Evolutionary conservation across 768 basidiomycete species (phyloP), one percentile per base, ranked within the genome.

Genomic region (Lyophyllum atratum): DNA sequence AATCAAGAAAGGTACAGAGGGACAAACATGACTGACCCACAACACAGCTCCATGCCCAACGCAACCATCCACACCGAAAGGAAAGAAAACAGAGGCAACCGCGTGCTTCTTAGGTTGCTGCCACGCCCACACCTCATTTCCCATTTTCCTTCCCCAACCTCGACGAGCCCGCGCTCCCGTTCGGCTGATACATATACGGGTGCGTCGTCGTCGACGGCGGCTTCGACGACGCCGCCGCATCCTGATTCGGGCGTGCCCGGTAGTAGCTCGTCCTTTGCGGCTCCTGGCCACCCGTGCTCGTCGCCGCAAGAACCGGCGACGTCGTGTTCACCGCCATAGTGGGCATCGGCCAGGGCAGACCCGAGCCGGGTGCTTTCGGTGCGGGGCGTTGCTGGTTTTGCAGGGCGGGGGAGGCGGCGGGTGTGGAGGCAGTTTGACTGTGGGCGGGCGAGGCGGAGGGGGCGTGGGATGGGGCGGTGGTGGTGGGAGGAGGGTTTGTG

Each of bases 321-420:
- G 81, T 66, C 2, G 84, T 83, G 44, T 79, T 78, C 10, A 79
- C 84, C 1, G 88, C 87, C 28, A 89, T 80, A 1, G 85, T 87
- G 1, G 88, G 87, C 86, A 89, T 88, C 6, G 88, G 86, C 80
- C 85, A 90, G 4, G 86, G 85, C 48, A 85, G 44, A 56, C 60
- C 54, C 40, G 64, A 61, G 29, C 59, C 5, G 28, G 61, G 2
- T 49, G 72, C 65, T 12, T 74, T 70, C 1, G 59, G 53, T 24
- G 55, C 54, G 46, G 63, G 66, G 5, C 67, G 76, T 58, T 78
- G 80, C 39, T 75, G 73, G 49, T 78, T 72, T 64, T 75, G 72
- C 15, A 84, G 63, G n/a, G 80, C 79, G 6, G 84, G 84, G 1
- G 84, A 85, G 1, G 83, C 78, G 25, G 72, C 65, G 4, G 82